Evolutionary conservation across 306 rosid genomes (phyloP).

Genomic region (Albizia julibrissin): DNA sequence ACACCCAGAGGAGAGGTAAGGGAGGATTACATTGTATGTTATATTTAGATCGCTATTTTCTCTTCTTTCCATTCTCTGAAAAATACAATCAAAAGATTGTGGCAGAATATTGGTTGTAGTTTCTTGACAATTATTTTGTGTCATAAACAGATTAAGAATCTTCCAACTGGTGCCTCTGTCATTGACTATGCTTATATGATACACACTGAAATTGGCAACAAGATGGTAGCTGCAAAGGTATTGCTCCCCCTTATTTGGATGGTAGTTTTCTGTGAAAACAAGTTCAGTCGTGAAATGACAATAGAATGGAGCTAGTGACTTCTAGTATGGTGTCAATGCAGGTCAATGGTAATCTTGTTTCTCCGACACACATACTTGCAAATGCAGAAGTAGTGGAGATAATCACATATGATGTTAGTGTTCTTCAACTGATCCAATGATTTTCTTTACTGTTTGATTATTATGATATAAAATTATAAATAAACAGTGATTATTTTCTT

Average conservation of each 20-base stretch:
- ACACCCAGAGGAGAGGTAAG: conserved; percentile 98
- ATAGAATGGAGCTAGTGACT: conserved; percentile 12
- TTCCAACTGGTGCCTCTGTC: conserved; percentile 92
- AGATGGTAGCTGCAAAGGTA: conserved; percentile 99
- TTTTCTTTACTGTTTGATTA: conserved; percentile 20
- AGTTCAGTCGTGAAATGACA: conserved; percentile 29
- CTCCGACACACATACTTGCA: conserved; percentile 83
- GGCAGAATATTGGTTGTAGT: conserved; percentile 21
- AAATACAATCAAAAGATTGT: conserved; percentile 7
- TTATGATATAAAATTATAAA: conserved; percentile 22
- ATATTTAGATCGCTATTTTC: conserved; percentile 17
- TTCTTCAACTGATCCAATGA: conserved; percentile 21
- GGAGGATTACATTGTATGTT: conserved; percentile 19
- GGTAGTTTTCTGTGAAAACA: conserved; percentile 22
- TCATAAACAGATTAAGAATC: conserved; percentile 80
- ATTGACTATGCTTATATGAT: conserved; percentile 98
- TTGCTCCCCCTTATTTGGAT: conserved; percentile 19
- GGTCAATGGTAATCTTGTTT: conserved; percentile 96
- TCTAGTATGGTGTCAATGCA: conserved; percentile 47
- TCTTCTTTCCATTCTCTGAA: conserved; percentile 12
- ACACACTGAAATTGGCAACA: conserved; percentile 98
- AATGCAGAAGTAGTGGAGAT: conserved; percentile 99
- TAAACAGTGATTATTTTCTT: conserved; percentile 21
- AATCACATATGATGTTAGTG: conserved; percentile 90
- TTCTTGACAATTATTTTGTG: conserved; percentile 26